Base-by-base conservation (phyloP, 2,329 filamentous ascomycete genomes). In the Colletotrichum ledebouriae region DNA sequence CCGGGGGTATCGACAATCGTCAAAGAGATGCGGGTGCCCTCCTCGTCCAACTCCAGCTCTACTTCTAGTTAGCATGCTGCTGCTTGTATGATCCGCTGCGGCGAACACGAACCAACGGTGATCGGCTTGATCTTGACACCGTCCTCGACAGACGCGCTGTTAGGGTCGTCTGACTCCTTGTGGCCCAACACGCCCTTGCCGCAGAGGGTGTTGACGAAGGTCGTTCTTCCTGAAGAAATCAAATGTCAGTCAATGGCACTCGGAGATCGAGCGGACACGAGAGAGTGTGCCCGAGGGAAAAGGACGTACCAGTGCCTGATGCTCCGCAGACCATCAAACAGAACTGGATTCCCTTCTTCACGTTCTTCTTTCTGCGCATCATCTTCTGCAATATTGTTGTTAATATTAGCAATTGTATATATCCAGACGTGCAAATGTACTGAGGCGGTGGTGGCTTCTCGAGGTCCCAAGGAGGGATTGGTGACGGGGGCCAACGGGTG, bases 331-430 rank as follows among this genome's bases (percentile, higher is more conserved):
- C 96, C 96, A 99, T 99, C 89, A 99, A 85, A 83, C 94, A 98
- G 87, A 99, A 99, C 88, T 99, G 96, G 80, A 99, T 98, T 80
- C 96, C 96, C 90, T 98, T 98, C 92, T 98, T 98, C 86, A 99
- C 95, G 89, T 99, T 98, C 93, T 99, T 99, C 95, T 99, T 99
- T 84, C 94, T 92, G 85, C 96, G 94, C 81, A 98, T 94, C 92
- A 97, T 96, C 84, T 97, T 93, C 90, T 94, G 82, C 71, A 76
- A 58, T 33, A 33, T 37, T 11, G 52, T 42, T 39, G 53, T 34
- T 29, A 46, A 74, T 17, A 17, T 80, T 66, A 80, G 77, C 72
- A 67, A 69, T 39, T 71, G 62, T n/a, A 71, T 62, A 52, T 69
- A 68, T 42, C 9, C 69, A 25, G 25, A 25, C 47, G 47, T 49